phyloP scores from a whole-genome alignment of 1,139 yeast species.

The Debaryomycetaceae sp. region DNA sequence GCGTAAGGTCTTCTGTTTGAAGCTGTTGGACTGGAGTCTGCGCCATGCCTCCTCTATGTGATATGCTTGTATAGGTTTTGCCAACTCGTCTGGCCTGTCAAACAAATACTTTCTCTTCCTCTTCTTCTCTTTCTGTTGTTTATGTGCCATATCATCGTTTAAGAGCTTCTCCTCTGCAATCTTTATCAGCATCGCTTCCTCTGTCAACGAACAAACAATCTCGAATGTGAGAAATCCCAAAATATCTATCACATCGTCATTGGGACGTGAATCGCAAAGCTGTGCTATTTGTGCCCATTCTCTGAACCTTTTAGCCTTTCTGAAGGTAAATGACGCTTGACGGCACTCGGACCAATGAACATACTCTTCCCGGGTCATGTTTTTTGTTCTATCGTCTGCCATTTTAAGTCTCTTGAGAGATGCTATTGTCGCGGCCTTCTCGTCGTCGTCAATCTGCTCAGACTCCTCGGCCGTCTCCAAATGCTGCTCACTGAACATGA shows the following conservation, averaged over 20 bases:
- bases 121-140: constrained; percentile 22
- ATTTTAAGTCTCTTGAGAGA: constrained; percentile 81
- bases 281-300: constrained; percentile 94
- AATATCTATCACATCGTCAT: constrained; percentile 95
- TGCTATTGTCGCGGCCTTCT: constrained; percentile 84
- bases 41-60: constrained; percentile 95
- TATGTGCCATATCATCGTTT: constrained; percentile 25
- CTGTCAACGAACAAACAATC: constrained; percentile 91
- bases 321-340: constrained; percentile 92
- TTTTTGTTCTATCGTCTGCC: constrained; percentile 90
- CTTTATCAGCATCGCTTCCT: constrained; percentile 82
- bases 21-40: constrained; percentile 61
- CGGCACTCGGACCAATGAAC: constrained; percentile 99
- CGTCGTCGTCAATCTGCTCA: constrained; percentile 82
- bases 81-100: constrained; percentile 88
- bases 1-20: constrained; percentile 62
- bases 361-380: constrained; percentile 95
- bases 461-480: constrained; percentile 76
- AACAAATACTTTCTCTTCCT: constrained; percentile 62
- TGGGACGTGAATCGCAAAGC: constrained; percentile 85
- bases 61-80: constrained; percentile 74
- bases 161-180: constrained; percentile 55
- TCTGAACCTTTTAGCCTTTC: constrained; percentile 87
- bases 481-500: constrained; percentile 90
- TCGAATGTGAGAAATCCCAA: constrained; percentile 94